Evolutionary conservation across 1,284 basidiomycete genomes (phyloP), one percentile per base, ranked within the genome.

Genomic region (Ustilago bromivora): DNA sequence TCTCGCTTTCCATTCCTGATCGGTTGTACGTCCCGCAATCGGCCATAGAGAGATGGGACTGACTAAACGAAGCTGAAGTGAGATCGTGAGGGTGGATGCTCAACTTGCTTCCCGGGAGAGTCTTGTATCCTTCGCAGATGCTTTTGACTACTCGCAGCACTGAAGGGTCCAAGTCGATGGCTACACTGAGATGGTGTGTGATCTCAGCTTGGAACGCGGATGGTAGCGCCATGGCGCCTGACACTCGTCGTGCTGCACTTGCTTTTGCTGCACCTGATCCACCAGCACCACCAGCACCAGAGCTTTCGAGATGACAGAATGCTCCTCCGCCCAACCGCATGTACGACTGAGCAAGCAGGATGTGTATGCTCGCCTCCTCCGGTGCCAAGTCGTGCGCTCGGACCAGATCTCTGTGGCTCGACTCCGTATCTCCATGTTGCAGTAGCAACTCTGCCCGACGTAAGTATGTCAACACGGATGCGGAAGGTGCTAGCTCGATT

Each of bases 271-370:
- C 62, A 43, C 51, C 53, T 17, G 12, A 28, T 2, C 47, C 61
- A 51, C 35, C 34, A 5, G 46, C 46, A 19, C 58, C 59, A 8
- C 35, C 32, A 13, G 63, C 47, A 41, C 60, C 59, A 5, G 40
- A 52, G 19, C 64, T 52, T 55, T 81, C 69, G 40, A 74, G 54
- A 31, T 79, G 61, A 23, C 81, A 70, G 62, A 85, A 85, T 13
- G 55, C 55, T 0, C 84, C 84, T 3, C 80, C 82, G 7, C 81
- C 83, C 28, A 82, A 54, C 1, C 81, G 76, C 84, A 85, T 85
- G 68, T 84, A 85, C 23, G 79, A 80, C 65, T 84, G 76, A 9
- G 84, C 84, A 1, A 85, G 66, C 56, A 85, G 63, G 35, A 85
- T 58, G 41, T 85, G 84, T 13, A 85, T 75, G 40, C 76, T 78